Conservation (phyloP, 1,284 basidiomycete genomes). For the Cutaneotrichosporon dermatis region DNA sequence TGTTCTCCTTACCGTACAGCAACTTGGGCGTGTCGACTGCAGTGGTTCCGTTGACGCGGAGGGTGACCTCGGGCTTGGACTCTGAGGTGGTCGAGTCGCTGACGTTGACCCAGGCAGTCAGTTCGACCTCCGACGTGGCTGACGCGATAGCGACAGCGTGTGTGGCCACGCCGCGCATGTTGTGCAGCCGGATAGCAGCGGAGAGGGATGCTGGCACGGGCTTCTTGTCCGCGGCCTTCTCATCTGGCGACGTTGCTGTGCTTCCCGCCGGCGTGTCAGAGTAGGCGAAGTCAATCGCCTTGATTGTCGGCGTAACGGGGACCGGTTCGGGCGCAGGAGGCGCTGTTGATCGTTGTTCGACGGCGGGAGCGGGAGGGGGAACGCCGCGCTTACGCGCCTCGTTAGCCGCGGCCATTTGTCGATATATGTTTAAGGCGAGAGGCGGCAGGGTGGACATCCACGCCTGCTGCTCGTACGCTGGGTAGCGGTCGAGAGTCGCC, state of each 20-base stretch:
- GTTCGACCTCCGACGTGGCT: constrained; percentile 35
- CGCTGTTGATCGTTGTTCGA: background rate
- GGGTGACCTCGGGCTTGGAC: constrained; percentile 24
- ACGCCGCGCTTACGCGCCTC: constrained; percentile 32
- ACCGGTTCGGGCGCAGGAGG: background rate
- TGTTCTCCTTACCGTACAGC: constrained; percentile 11
- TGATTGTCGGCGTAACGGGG: constrained; percentile 5
- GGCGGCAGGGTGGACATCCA: constrained; percentile 38
- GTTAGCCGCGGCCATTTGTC: constrained; percentile 30
- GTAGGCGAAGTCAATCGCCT: constrained; percentile 19
- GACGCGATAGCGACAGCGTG: constrained; percentile 39
- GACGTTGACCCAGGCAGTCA: constrained; percentile 34
- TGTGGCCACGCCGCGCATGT: constrained; percentile 39
- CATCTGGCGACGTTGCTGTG: background rate
- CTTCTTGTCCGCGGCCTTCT: background rate
- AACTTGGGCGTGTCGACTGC: constrained; percentile 6
- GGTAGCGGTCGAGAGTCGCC: constrained; percentile 37
- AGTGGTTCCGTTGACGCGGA: constrained; percentile 33
- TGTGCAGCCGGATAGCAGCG: constrained; percentile 35
- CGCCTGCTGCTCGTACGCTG: constrained; percentile 36
- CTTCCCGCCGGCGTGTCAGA: background rate
- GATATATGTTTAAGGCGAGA: constrained; percentile 30
- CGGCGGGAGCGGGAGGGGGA: constrained; percentile 1
- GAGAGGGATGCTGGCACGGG: background rate
- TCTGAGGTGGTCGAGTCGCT: background rate